Conservation (phyloP, 1,139 yeast species). For the Kodamaea alishanica region DNA sequence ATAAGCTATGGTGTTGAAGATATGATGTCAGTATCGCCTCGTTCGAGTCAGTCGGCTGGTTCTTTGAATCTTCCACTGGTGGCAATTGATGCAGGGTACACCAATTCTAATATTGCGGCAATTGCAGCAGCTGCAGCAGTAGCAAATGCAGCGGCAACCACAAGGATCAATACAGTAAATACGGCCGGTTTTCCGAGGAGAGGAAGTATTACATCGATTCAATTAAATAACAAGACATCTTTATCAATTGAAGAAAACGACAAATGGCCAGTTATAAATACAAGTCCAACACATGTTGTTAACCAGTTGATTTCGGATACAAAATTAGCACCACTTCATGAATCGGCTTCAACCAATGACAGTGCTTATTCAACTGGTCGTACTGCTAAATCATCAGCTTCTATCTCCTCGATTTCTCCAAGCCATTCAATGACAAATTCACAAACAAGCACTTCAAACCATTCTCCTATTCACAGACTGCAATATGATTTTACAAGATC, state of each 20-base stretch:
- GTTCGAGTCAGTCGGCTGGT: too few species aligned
- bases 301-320: conserved; percentile 9
- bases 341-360: conserved; percentile 4
- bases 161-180: too few species aligned
- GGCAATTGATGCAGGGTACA: too few species aligned
- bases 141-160: too few species aligned
- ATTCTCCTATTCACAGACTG: background rate
- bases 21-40: conserved; percentile 1
- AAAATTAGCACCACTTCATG: conserved; percentile 10
- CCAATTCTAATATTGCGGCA: too few species aligned
- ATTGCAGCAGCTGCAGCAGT: too few species aligned
- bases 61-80: too few species aligned
- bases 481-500: conserved; percentile 1
- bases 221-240: conserved; percentile 1
- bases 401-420: conserved; percentile 6
- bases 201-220: background rate
- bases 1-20: background rate
- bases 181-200: too few species aligned
- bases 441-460: background rate
- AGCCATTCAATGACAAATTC: background rate
- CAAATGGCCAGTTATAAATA: conserved; percentile 13
- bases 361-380: background rate
- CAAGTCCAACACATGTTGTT: conserved; percentile 11
- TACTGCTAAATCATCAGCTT: conserved; percentile 2
- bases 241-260: conserved; percentile 8